Conservation (phyloP, 768 basidiomycete genomes). For the Pisolithus microcarpus region DNA sequence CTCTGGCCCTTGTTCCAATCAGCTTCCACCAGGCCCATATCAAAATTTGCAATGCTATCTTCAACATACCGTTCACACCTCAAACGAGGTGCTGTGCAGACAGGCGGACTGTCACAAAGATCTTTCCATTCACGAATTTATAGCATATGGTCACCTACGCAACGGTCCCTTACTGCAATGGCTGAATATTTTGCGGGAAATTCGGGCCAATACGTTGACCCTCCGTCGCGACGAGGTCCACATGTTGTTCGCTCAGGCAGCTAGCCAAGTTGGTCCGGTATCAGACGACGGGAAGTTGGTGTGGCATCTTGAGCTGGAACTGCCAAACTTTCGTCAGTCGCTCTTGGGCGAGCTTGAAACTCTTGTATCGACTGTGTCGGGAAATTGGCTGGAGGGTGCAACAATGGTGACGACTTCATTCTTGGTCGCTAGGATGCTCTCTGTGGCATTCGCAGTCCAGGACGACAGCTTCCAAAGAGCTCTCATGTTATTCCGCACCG, state of each 20-base stretch:
- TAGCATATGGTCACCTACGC: slow-evolving; percentile 35
- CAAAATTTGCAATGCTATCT: slow-evolving; percentile 30
- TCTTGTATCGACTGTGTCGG: slow-evolving; percentile 25
- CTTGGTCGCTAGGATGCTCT: slow-evolving; percentile 29
- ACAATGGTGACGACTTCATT: slow-evolving; percentile 24
- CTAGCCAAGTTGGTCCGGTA: slow-evolving; percentile 31
- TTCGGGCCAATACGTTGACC: slow-evolving; percentile 28
- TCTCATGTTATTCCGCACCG: slow-evolving; percentile 20
- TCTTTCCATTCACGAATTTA: slow-evolving; percentile 35
- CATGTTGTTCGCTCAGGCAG: slow-evolving; percentile 33
- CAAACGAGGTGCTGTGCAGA: slow-evolving; percentile 37
- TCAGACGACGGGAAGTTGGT: slow-evolving; percentile 12
- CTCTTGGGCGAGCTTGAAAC: slow-evolving; percentile 28
- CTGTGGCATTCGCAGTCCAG: slow-evolving; percentile 5
- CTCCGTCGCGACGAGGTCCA: slow-evolving; percentile 34
- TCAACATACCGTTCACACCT: slow-evolving; percentile 27
- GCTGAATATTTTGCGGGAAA: slow-evolving; percentile 39
- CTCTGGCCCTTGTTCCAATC: slow-evolving; percentile 21
- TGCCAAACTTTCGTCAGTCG: slow-evolving; percentile 24
- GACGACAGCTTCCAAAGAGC: slow-evolving; percentile 13
- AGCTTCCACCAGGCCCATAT: slow-evolving; percentile 29
- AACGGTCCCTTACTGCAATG: slow-evolving; percentile 38
- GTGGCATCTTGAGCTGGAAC: slow-evolving; percentile 33
- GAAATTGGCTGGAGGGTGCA: slow-evolving; percentile 32
- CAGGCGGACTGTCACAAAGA: slow-evolving; percentile 33